Evolutionary conservation across 2,329 filamentous ascomycete genomes (phyloP).

Genomic region (Aureobasidium sp.): DNA sequence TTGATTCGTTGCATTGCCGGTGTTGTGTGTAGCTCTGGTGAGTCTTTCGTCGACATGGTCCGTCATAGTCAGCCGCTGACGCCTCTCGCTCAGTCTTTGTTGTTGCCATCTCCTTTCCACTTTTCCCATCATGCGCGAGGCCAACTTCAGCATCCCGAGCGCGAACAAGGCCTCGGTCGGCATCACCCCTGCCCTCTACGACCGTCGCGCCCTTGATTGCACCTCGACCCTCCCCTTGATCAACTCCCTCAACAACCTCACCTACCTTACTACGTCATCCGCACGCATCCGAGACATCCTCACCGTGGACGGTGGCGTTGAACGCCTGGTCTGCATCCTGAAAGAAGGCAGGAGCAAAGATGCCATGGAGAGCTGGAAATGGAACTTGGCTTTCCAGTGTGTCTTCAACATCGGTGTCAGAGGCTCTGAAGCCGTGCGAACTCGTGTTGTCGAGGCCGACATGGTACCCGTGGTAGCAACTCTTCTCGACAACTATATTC

Average conservation of each 20-base stretch:
- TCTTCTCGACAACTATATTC: constrained; percentile 96
- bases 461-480: constrained; percentile 99
- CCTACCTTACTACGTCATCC: constrained; percentile 95
- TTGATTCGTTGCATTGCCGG: constrained; percentile 10
- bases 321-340: constrained; percentile 91
- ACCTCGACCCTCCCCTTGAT: constrained; percentile 96
- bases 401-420: constrained; percentile 98
- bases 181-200: constrained; percentile 97
- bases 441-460: constrained; percentile 92
- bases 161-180: constrained; percentile 99
- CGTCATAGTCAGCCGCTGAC: constrained; percentile 9
- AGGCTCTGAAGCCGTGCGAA: constrained; percentile 88
- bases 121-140: constrained; percentile 79
- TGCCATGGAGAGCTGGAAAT: constrained; percentile 99
- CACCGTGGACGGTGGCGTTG: constrained; percentile 96
- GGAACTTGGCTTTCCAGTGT: constrained; percentile 98
- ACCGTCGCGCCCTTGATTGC: constrained; percentile 93
- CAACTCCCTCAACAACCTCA: constrained; percentile 97
- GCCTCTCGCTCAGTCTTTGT: constrained; percentile 12
- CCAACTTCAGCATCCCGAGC: constrained; percentile 98
- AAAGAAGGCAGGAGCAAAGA: constrained; percentile 96
- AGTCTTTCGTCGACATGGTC: neutral
- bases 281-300: constrained; percentile 96
- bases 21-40: constrained; percentile 12
- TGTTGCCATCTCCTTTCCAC: constrained; percentile 10